These are phyloP conservation scores for Sporothrix brunneoviolacea DNA, from an alignment of 2,329 filamentous ascomycete species.

Conservation along the genomic window DNA sequence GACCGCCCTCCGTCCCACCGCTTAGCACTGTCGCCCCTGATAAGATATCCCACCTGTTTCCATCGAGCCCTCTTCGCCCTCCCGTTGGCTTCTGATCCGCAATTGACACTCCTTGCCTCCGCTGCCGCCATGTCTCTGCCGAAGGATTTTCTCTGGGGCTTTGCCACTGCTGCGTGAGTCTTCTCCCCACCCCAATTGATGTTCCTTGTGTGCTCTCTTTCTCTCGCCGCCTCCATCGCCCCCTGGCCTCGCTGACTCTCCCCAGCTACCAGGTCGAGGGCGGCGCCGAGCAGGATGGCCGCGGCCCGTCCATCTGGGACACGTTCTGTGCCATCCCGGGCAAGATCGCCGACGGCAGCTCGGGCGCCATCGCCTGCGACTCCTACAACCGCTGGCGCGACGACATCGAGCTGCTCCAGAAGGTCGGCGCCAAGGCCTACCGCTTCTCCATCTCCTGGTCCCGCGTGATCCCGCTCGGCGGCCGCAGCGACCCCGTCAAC, in stretches of 20 bases:
- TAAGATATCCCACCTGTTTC: too few relatives aligned
- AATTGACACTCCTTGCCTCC: neutral
- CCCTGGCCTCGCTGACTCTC: too few relatives aligned
- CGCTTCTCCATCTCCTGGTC: constrained; percentile 83
- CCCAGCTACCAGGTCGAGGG: constrained; percentile 83
- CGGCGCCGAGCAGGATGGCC: constrained; percentile 64
- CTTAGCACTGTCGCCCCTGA: too few relatives aligned
- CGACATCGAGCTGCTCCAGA: constrained; percentile 72
- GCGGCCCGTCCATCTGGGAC: constrained; percentile 82
- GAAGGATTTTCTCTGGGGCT: constrained; percentile 70
- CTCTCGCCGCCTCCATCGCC: neutral
- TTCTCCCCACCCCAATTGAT: neutral
- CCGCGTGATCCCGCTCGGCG: constrained; percentile 78
- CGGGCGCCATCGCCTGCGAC: constrained; percentile 74
- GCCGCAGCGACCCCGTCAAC: constrained; percentile 75
- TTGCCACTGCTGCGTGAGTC: constrained; percentile 67
- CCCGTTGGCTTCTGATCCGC: neutral
- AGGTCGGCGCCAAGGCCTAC: constrained; percentile 66
- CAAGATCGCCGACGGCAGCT: constrained; percentile 73
- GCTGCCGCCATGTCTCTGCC: constrained; percentile 49
- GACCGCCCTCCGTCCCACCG: too few relatives aligned
- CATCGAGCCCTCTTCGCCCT: neutral
- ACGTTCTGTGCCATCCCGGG: constrained; percentile 74
- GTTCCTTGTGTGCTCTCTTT: neutral
- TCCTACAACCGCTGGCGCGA: constrained; percentile 74